Evolutionary conservation across 164 flowering plant species (phyloP), one percentile per base, ranked within the genome.

Genomic region (Chimonanthus praecox): DNA sequence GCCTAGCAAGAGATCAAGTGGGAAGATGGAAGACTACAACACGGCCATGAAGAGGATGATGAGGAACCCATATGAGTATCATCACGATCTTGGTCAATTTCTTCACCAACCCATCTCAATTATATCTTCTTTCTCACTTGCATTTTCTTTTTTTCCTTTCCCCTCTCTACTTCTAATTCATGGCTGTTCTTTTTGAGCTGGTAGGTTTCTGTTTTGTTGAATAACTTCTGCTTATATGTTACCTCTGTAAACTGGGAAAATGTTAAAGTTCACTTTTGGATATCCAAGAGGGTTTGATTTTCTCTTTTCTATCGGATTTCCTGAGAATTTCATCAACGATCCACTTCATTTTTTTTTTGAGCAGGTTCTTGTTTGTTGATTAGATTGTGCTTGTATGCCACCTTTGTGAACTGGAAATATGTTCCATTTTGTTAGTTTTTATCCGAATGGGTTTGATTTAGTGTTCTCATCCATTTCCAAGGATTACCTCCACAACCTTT

Each of bases 1-100:
- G 50, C 75, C 80, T 74, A 74, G 72, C 16, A 78, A 68, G 63
- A 74, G 75, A 7, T 71, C 74, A 11, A 13, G 49, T 66, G 75
- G 72, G 73, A 86, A 77, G 82, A 86, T 85, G 92, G 95, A 89
- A 7, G 98, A 94, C 15, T 94, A 94, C 80, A 92, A 94, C 73
- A 79, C 49, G 1, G 93, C 89, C 43, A 94, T 94, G 97, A 94
- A 87, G 90, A 86, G 75, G 67, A 82, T 91, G 95, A 94, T 94
- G 99, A 89, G 91, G 82, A 94, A 87, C 83, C 99, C 97, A 43
- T 92, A 89, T 72, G 97, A 92, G 79, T 92, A 94, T 75, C 97
- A 94, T 73, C 99, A 94, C 64, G 94, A 92, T 78, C 88, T 94
- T 43, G 97, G 98, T 92, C 50, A 49, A 48, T 49, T 63, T 68